Evolutionary conservation across 2,329 filamentous ascomycete species (phyloP).

Genomic region (Zarea fungicola): DNA sequence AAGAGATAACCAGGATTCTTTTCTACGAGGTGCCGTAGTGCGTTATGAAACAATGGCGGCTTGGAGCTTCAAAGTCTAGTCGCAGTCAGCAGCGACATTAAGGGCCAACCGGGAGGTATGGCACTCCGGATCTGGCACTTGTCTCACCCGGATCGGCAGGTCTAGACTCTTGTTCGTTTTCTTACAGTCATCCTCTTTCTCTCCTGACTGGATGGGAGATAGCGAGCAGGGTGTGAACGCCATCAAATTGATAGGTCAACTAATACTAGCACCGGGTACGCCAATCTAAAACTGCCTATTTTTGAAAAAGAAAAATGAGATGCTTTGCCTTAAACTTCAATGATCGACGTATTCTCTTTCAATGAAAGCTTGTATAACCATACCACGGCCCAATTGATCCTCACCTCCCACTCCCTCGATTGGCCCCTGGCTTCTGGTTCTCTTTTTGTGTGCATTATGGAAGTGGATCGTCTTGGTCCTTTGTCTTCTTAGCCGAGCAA

Average conservation of each 20-base stretch:
- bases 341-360: conserved; percentile 1
- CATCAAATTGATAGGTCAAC: conserved; percentile 23
- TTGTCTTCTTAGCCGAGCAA: conserved; percentile 44
- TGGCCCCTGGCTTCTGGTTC: background rate
- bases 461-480: background rate
- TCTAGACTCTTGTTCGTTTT: conserved; percentile 6
- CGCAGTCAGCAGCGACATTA: too few relatives aligned
- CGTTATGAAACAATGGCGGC: background rate
- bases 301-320: background rate
- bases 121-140: conserved; percentile 6
- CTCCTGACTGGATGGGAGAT: background rate
- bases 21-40: background rate
- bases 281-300: conserved; percentile 29
- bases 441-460: background rate
- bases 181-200: background rate
- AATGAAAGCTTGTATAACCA: background rate
- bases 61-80: conserved; percentile 23
- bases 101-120: too few relatives aligned
- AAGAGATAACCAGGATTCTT: background rate
- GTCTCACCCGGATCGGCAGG: conserved; percentile 8
- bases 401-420: background rate
- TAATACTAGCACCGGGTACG: conserved; percentile 36
- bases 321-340: conserved; percentile 8
- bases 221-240: background rate
- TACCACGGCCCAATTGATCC: background rate